phyloP scores from a whole-genome alignment of 2,329 filamentous ascomycete genomes.

The Dothistroma septosporum region DNA sequence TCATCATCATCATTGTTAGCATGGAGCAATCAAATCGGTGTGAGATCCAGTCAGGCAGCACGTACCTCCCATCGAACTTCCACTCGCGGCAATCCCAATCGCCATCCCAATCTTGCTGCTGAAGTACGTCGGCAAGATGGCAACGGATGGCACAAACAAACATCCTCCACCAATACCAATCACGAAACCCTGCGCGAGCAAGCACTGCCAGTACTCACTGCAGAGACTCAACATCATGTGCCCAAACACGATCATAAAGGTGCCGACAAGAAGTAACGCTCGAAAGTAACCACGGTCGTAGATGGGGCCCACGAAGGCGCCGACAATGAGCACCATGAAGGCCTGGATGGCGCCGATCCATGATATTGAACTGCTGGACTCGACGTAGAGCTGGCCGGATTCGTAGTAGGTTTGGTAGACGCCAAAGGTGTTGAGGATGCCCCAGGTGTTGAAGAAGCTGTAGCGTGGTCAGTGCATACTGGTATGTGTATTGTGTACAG shows the following conservation, averaged over 20 bases:
- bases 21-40: too few species aligned
- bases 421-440: constrained; percentile 46
- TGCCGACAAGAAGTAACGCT: constrained; percentile 40
- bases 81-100: constrained; percentile 45
- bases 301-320: constrained; percentile 46
- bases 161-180: constrained; percentile 45
- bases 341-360: constrained; percentile 49
- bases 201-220: constrained; percentile 46
- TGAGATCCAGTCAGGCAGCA: not conserved
- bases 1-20: constrained; percentile 2
- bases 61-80: constrained; percentile 37
- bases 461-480: not conserved
- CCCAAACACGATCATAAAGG: constrained; percentile 46
- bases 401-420: constrained; percentile 50
- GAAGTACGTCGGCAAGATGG: constrained; percentile 49
- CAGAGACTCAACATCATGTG: constrained; percentile 51
- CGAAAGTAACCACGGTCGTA: constrained; percentile 50
- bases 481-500: constrained; percentile 28
- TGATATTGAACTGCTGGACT: constrained; percentile 30
- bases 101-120: constrained; percentile 42
- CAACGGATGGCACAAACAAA: constrained; percentile 43
- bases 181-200: constrained; percentile 49
- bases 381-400: constrained; percentile 35
- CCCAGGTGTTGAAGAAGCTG: constrained; percentile 44
- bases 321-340: constrained; percentile 46